Conservation (phyloP, 306 rosid species). For the Dryas octopetala region DNA sequence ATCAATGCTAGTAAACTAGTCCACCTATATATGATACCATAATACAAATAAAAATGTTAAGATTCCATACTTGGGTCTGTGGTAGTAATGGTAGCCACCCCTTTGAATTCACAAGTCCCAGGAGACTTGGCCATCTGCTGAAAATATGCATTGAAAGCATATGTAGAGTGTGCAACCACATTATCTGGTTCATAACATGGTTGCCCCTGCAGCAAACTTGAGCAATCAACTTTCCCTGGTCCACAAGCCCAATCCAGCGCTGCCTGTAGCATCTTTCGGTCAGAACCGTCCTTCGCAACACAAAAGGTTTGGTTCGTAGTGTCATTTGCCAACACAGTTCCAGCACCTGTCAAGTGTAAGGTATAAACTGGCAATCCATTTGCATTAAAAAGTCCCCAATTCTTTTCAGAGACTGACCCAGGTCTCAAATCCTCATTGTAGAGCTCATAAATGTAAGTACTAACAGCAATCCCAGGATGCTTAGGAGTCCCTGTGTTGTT, state of each 20-base stretch:
- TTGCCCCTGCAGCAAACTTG: slow-evolving; percentile 78
- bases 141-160: slow-evolving; percentile 85
- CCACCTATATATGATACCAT: not conserved
- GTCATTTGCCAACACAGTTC: slow-evolving; percentile 73
- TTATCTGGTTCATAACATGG: slow-evolving; percentile 76
- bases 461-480: slow-evolving; percentile 83
- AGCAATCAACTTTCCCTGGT: slow-evolving; percentile 91
- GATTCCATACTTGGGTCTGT: slow-evolving; percentile 78
- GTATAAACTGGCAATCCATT: slow-evolving; percentile 71
- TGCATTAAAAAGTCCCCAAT: slow-evolving; percentile 83
- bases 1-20: not conserved
- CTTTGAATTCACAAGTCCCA: slow-evolving; percentile 93
- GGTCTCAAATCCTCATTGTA: slow-evolving; percentile 87
- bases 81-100: slow-evolving; percentile 81
- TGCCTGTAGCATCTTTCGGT: slow-evolving; percentile 84
- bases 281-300: slow-evolving; percentile 69
- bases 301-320: slow-evolving; percentile 92
- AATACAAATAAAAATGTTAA: not conserved
- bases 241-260: slow-evolving; percentile 99
- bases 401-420: slow-evolving; percentile 74
- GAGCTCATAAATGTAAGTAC: slow-evolving; percentile 89
- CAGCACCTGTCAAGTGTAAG: slow-evolving; percentile 83
- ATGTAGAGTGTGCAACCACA: slow-evolving; percentile 72
- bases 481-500: slow-evolving; percentile 95
- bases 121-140: slow-evolving; percentile 76